These are phyloP conservation scores for Lolium perenne DNA, from an alignment of 176 grass and related monocot genomes.

Conservation along the genomic window DNA sequence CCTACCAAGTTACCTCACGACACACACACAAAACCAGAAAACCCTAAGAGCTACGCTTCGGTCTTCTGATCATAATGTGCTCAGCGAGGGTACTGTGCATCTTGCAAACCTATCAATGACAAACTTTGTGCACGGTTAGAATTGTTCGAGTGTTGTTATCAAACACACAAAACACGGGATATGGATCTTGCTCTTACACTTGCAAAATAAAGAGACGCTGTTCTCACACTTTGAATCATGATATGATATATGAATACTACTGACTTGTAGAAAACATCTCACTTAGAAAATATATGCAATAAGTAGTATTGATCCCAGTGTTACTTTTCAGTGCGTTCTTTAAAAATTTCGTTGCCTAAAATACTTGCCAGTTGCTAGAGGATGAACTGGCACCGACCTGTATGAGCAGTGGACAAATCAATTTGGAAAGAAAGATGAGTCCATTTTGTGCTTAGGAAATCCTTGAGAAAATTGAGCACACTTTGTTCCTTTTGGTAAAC, in stretches of 20 bases:
- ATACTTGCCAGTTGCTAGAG: neutral
- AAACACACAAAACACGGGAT: too few species aligned
- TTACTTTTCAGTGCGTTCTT: neutral
- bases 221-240: neutral
- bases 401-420: neutral
- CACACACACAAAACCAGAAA: too few species aligned
- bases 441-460: neutral
- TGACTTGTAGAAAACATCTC: neutral
- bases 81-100: too few species aligned
- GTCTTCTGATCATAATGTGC: too few species aligned
- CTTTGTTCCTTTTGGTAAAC: neutral
- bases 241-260: neutral
- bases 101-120: too few species aligned
- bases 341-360: neutral
- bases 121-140: too few species aligned
- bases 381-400: neutral
- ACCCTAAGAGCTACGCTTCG: too few species aligned
- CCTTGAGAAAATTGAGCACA: neutral
- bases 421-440: neutral
- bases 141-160: too few species aligned
- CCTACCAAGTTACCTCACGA: too few species aligned
- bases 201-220: too few species aligned
- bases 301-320: neutral
- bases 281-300: neutral
- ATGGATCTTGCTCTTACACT: too few species aligned